Evolutionary conservation across 352 stramenopile genomes (phyloP).

Genomic region (Pythium utonaiense): DNA sequence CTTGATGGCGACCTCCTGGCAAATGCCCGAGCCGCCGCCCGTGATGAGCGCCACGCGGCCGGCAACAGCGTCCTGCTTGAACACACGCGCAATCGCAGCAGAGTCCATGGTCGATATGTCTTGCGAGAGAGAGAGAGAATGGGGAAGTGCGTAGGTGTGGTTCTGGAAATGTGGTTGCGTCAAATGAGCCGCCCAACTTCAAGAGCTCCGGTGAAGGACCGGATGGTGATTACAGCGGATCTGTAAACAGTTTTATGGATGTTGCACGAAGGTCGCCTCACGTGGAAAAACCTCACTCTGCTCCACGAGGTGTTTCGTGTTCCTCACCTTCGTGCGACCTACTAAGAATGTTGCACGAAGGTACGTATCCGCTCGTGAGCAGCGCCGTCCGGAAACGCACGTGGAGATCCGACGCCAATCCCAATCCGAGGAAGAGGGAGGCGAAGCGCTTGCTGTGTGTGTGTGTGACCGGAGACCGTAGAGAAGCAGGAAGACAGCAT

Average conservation of each 20-base stretch:
- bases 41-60: constrained; percentile 90
- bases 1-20: constrained; percentile 92
- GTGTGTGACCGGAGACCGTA: neutral
- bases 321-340: too few species aligned
- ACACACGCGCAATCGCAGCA: constrained; percentile 43
- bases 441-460: neutral
- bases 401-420: constrained; percentile 1
- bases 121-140: neutral
- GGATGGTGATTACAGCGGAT: constrained; percentile 5
- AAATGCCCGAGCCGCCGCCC: constrained; percentile 92
- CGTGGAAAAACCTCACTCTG: constrained; percentile 4
- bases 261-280: constrained; percentile 4
- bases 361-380: neutral
- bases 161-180: neutral
- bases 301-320: neutral
- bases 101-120: constrained; percentile 62
- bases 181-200: constrained; percentile 13
- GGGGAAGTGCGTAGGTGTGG: neutral
- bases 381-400: constrained; percentile 2
- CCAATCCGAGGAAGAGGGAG: neutral
- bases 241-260: constrained; percentile 20
- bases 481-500: constrained; percentile 50
- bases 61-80: constrained; percentile 46
- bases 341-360: constrained; percentile 19
- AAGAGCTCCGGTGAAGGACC: constrained; percentile 5